Evolutionary conservation across 2,329 filamentous ascomycete species (phyloP), one percentile per base, ranked within the genome.

Genomic region (Laburnicola sp.): DNA sequence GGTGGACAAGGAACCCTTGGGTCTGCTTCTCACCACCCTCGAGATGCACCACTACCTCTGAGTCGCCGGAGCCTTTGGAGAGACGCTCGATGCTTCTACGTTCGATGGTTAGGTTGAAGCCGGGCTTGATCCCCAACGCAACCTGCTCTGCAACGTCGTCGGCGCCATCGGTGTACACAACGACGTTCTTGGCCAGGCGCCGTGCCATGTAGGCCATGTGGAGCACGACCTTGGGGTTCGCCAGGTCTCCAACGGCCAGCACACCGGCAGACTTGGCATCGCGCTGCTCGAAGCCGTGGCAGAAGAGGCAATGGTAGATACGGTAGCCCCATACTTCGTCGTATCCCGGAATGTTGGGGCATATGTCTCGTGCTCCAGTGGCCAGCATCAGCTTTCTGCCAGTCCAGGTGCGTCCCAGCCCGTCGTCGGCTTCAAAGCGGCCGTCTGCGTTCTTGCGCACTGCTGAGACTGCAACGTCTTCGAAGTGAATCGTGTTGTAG

Each of bases 321-420:
- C n/a, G n/a, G n/a, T n/a, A n/a, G n/a, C n/a, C 42, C 50, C 50
- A 56, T 4, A 28, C 40, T 5, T 47, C 45, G 4, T 6, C 34
- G 30, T 53, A 85, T 0, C 83, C 82, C 1, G 41, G 22, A 38
- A 83, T 77, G 22, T 77, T 70, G 0, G 77, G 78, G 34, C 77
- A 60, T 0, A 80, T 55, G 55, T 86, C 83, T 27, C 60, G 64
- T 1, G 80, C 70, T 0, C 83, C 82, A 0, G 69, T 80, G 0
- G 79, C 82, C 1, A 86, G 62, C 0, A 82, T 75, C 0, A 86
- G 50, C 50, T 81, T 84, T 41, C 73, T 72, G 0, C 80, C 81
- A 6, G 65, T 60, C 61, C 77, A 84, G 1, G 54, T 59, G 2
- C 63, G 58, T 0, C 78, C 79, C 0, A 64, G 25, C 0, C 58